Evolutionary conservation across 2,329 filamentous ascomycete genomes (phyloP).

Genomic region (Scedosporium minutisporum): DNA sequence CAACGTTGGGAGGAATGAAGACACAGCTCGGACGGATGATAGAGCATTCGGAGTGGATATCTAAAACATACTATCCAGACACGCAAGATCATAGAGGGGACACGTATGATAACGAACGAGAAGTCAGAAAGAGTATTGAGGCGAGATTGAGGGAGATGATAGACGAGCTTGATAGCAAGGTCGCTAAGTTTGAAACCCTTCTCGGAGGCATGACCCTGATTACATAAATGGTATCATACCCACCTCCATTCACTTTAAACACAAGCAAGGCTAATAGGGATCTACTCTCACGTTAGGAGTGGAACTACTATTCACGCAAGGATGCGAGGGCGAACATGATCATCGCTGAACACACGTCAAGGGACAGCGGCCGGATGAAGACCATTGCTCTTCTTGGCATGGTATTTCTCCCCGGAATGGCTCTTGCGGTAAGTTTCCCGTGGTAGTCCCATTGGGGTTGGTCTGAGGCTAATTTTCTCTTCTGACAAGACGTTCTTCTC

Average conservation of each 20-base stretch:
- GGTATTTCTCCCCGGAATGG: constrained; percentile 18
- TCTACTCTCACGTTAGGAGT: neutral
- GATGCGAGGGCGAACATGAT: constrained; percentile 11
- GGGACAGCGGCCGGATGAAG: constrained; percentile 12
- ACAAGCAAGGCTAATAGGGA: neutral
- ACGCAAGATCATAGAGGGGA: neutral
- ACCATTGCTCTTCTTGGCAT: constrained; percentile 13
- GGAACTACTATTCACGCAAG: constrained; percentile 4
- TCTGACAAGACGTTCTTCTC: neutral
- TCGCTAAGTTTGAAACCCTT: constrained; percentile 10
- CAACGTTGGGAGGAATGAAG: constrained; percentile 12
- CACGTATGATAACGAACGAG: neutral
- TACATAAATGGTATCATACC: constrained; percentile 10
- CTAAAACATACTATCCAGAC: neutral
- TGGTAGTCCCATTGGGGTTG: too few relatives aligned
- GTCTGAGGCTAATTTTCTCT: neutral
- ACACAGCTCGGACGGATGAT: constrained; percentile 13
- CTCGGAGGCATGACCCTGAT: constrained; percentile 12
- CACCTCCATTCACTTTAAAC: neutral
- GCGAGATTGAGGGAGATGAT: constrained; percentile 10
- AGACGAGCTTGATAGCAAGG: constrained; percentile 12
- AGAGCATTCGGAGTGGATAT: constrained; percentile 9
- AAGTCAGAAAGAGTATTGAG: constrained; percentile 7
- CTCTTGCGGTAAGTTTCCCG: constrained; percentile 13
- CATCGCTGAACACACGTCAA: constrained; percentile 9